Evolutionary conservation across 805 yeast species (phyloP), one percentile per base, ranked within the genome.

Genomic region (Tetrapisispora arboricola): DNA sequence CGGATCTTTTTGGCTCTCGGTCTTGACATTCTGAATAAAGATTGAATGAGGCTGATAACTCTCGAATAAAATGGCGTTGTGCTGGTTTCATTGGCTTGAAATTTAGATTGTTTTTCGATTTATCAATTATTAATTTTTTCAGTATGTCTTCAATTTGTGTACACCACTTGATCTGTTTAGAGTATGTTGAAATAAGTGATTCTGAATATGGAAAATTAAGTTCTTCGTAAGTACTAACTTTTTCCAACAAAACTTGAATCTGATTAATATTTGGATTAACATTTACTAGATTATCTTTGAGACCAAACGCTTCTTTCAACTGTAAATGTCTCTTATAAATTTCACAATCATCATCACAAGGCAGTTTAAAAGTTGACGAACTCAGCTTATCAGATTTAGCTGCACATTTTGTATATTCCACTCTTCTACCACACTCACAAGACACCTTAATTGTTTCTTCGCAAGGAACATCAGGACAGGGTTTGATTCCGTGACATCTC

Each of bases 1-100:
- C 90, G 10, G 81, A 74, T 45, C 95, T 61, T 39, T 75, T 68
- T 0, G 95, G 95, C 48, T 85, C 95, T 2, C 73, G 75, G 58
- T 84, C 95, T 46, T 84, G 92, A 2, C 88, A 74, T 51, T 83
- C 87, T 0, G 81, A 67, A 49, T 73, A 77, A 11, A 85, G 51
- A 11, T 70, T 65, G 55, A 66, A 85, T 0, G 75, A 60, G 20
- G 68, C 73, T 0, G 87, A 80, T 31, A 87, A 53, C 39, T 76
- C 77, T 53, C 79, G 90, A 20, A 87, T 61, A 53, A 86, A 85
- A 45, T 66, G 66, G 36, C 96, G 66, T 57, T 84, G 90, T 5
- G 76, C 72, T 12, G 67, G 57, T 38, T 65, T 70, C 94, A 87
- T 84, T 15, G 90, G 80, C 15, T 78, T 78, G 61, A 88, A 84